Conservation (phyloP, 441 rosid genomes). For the Cnidoscolus chayamansa region DNA sequence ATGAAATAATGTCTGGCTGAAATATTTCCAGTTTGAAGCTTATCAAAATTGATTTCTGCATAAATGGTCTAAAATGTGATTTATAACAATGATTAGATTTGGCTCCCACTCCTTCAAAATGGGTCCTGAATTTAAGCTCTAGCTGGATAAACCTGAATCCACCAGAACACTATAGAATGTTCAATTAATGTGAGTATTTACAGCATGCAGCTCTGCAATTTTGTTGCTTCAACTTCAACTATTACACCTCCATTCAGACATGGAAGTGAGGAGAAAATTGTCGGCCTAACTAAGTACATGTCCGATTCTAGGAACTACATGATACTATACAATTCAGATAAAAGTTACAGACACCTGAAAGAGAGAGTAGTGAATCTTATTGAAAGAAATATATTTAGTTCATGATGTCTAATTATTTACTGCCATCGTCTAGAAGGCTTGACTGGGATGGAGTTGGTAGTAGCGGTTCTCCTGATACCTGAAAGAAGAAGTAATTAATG, state of each 20-base stretch:
- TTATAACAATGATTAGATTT: too few relatives aligned
- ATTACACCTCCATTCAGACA: neutral
- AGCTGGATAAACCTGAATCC: too few relatives aligned
- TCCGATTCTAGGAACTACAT: constrained; percentile 3
- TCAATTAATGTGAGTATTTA: too few relatives aligned
- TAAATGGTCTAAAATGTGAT: too few relatives aligned
- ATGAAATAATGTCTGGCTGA: too few relatives aligned
- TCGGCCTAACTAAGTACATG: constrained; percentile 6
- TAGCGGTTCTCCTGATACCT: too few relatives aligned
- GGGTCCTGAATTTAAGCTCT: neutral
- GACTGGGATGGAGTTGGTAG: too few relatives aligned
- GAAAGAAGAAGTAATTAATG: constrained; percentile 19
- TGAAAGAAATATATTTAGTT: constrained; percentile 7
- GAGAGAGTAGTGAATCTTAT: neutral
- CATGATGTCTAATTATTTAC: constrained; percentile 33
- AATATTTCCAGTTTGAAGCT: too few relatives aligned
- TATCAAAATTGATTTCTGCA: too few relatives aligned
- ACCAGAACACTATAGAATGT: too few relatives aligned
- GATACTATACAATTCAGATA: neutral
- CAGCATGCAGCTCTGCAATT: neutral
- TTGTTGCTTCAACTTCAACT: neutral
- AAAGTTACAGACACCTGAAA: neutral
- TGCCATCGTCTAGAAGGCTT: too few relatives aligned
- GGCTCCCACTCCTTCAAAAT: neutral
- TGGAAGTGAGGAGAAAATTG: neutral